phyloP scores from a whole-genome alignment of 805 yeast species.

The Ogataea methylovora region DNA sequence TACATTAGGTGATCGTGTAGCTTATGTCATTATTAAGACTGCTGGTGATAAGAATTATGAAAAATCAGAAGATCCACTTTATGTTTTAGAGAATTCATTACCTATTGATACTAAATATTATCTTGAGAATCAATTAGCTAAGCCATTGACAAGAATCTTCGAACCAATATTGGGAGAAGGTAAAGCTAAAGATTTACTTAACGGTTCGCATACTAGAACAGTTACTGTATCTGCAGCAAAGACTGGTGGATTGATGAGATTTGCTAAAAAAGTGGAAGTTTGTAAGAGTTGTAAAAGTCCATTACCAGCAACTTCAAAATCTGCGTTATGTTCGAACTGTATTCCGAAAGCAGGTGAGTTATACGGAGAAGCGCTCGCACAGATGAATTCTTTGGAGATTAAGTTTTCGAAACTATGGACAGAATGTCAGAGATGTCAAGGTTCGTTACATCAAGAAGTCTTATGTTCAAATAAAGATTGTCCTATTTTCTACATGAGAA shows the following conservation, averaged over 20 bases:
- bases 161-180: conserved; percentile 90
- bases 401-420: conserved; percentile 92
- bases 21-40: conserved; percentile 84
- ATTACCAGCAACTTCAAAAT: conserved; percentile 47
- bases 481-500: conserved; percentile 96
- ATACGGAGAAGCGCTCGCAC: conserved; percentile 74
- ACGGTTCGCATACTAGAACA: conserved; percentile 79
- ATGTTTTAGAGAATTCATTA: conserved; percentile 82
- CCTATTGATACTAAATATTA: conserved; percentile 95
- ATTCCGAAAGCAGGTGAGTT: conserved; percentile 62
- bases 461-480: conserved; percentile 93
- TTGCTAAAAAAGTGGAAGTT: conserved; percentile 80
- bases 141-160: conserved; percentile 88
- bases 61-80: conserved; percentile 94
- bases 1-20: conserved; percentile 94
- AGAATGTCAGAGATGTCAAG: conserved; percentile 96
- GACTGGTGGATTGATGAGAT: conserved; percentile 79
- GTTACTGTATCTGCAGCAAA: conserved; percentile 68
- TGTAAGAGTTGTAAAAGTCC: conserved; percentile 89
- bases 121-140: conserved; percentile 83
- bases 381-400: conserved; percentile 71
- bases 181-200: conserved; percentile 70
- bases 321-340: conserved; percentile 81
- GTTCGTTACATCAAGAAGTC: conserved; percentile 92
- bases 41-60: conserved; percentile 86